Base-by-base conservation (phyloP, 129 eudicot genomes). In the Flaveria bidentis region DNA sequence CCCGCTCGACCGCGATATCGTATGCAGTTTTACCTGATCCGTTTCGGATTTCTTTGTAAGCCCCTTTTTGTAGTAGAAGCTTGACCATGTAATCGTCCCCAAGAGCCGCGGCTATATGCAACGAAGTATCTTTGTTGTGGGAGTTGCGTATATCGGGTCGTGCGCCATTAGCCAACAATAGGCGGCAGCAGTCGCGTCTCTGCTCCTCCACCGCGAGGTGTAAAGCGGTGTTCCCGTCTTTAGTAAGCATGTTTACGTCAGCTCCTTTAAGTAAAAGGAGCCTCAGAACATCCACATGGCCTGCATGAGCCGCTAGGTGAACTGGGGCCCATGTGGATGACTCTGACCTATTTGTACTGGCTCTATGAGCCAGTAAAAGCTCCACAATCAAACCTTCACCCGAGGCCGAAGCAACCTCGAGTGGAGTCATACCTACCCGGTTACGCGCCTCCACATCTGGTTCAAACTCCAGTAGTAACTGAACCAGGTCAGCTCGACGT, bases 51-150 rank as follows among this genome's bases (percentile, higher is more conserved):
- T 87, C 92, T 69, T 91, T 91, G 74, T 88, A 85, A 39, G 89
- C 89, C 9, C 97, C 97, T 50, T 87, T 91, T 69, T 79, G 89
- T 15, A 91, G 77, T 52, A 91, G 79, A 44, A 91, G 74, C 51
- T 88, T 88, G 45, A 91, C 87, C 90, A 91, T 87, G n/a, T 82
- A 75, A 17, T 87, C 97, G 14, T 88, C 92, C 0, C 95, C 97
- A 0, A 78, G 75, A n/a, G 85, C 61, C 15, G 97, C 86, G 10
- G 97, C 89, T 1, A 88, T 76, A 58, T 91, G 97, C 69, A 88
- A 75, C 0, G 97, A 83, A 1, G 95, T 91, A 30, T 88, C 95
- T 3, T 87, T 85, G 18, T 86, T 82, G 1, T 56, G 26, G 0
- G 75, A 56, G 67, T 88, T 88, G 9, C 92, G 62, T 1, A 84